These are phyloP conservation scores for Perkinsus chesapeaki DNA, from an alignment of 169 alveolate species.

Conservation along the genomic window DNA sequence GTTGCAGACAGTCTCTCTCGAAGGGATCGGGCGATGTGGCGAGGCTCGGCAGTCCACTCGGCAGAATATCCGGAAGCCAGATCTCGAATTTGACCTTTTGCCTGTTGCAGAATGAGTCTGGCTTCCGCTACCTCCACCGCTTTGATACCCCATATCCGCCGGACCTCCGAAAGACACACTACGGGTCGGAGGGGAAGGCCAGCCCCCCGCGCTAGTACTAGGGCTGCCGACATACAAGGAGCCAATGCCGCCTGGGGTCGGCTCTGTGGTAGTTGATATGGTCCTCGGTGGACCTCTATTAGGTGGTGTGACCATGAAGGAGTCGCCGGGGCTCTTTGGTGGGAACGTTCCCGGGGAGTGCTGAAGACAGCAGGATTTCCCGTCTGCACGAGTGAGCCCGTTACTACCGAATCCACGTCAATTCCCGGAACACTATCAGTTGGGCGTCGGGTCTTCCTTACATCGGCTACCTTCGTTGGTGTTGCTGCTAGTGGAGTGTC, in stretches of 20 bases:
- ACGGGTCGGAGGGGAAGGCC: neutral
- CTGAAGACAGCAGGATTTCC: no score
- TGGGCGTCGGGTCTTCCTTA: no score
- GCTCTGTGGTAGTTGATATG: no score
- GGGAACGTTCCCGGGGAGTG: no score
- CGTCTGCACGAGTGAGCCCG: no score
- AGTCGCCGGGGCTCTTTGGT: no score
- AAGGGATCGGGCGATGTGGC: neutral
- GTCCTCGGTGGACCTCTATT: no score
- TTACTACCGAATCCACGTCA: no score
- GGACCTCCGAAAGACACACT: neutral
- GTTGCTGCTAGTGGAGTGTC: no score
- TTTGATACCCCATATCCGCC: neutral
- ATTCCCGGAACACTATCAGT: no score
- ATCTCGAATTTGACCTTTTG: neutral
- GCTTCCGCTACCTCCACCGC: neutral
- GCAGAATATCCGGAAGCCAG: neutral
- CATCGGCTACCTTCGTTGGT: no score
- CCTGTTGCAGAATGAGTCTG: neutral
- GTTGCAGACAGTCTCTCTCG: neutral
- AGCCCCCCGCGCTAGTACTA: neutral
- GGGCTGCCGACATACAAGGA: neutral
- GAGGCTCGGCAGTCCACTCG: neutral
- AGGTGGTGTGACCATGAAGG: no score
- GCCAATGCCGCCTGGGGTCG: neutral